Evolutionary conservation across 2,329 filamentous ascomycete genomes (phyloP), one percentile per base, ranked within the genome.

Genomic region (Neofusicoccum ribis): DNA sequence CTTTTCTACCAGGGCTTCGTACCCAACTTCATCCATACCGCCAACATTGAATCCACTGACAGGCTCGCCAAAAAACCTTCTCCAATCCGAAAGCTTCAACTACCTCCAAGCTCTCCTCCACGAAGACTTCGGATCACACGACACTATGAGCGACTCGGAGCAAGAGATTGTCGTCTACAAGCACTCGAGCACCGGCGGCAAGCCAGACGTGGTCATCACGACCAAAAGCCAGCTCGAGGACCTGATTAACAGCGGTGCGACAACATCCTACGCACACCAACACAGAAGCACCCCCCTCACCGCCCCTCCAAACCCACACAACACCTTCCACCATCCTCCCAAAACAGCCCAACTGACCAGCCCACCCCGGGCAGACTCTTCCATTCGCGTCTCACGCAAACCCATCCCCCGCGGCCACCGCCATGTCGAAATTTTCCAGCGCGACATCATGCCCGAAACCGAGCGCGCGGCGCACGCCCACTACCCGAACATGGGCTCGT

Each of bases 161-260:
- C 41, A 60, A 43, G 56, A 60, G 9, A 20, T 60, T 15, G n/a
- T 60, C 43, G 56, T 60, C 5, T 60, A 60, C 56, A 60, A 23
- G 31, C 56, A 60, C 27, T 60, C 56, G 41, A 60, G 43, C 56
- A 27, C 17, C 2, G 31, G 27, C n/a, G 56, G 47, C 39, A 37
- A 11, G 11, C 9, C 56, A 9, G 27, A 36, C 37, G 56, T 60
- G n/a, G n/a, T 60, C 12, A 47, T 60, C n/a, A 60, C 47, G 56
- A 47, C 56, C 31, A 60, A 14, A 31, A 27, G 37, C n/a, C 43
- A 47, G 27, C 56, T 60, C 23, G 5, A 60, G 4, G 41, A 60
- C 12, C n/a, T 5, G 20, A 8, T 60, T 8, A 15, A 43, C 6
- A 46, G n/a, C 17, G 15, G 56, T 60, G 20, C 20, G 39, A 20